These are phyloP conservation scores for Calonectria fujianensis DNA, from an alignment of 2,329 filamentous ascomycete genomes.

Conservation along the genomic window DNA sequence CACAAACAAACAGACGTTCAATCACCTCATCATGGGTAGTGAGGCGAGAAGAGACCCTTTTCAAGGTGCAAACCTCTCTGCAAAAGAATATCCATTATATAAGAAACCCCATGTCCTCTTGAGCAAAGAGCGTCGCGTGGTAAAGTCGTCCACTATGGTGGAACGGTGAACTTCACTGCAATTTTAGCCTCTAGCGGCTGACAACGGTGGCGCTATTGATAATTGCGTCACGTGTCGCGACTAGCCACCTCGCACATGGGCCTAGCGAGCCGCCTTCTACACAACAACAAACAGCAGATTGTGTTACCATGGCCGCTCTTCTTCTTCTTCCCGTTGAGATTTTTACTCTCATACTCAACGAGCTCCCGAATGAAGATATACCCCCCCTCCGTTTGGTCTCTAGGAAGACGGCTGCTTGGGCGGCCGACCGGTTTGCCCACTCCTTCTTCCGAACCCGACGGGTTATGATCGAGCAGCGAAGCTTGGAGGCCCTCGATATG, in stretches of 20 bases:
- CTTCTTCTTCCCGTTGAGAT: neutral
- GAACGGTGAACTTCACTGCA: neutral
- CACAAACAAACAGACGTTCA: neutral
- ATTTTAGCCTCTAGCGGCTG: neutral
- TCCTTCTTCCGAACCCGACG: constrained; percentile 3
- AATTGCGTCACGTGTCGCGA: neutral
- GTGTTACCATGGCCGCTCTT: neutral
- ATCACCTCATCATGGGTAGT: neutral
- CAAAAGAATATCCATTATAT: too few relatives aligned
- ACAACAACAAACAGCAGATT: neutral
- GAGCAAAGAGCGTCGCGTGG: too few relatives aligned
- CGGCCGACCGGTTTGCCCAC: neutral
- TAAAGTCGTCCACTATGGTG: too few relatives aligned
- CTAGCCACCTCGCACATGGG: neutral
- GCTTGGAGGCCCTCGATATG: neutral
- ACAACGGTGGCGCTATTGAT: neutral
- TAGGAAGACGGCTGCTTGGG: neutral
- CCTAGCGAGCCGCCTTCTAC: too few relatives aligned
- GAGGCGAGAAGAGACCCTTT: too few relatives aligned
- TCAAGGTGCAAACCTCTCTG: too few relatives aligned
- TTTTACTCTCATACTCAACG: neutral
- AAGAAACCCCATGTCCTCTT: too few relatives aligned
- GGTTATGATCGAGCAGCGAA: neutral
- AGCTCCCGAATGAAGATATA: neutral
- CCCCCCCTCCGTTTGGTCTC: neutral